A percentile compares a stretch with the other conserved stretches of the same genome.
These are phyloP conservation scores for Daldinia sp. DNA, from an alignment of 2,329 filamentous ascomycete species.

Conservation along the genomic window DNA sequence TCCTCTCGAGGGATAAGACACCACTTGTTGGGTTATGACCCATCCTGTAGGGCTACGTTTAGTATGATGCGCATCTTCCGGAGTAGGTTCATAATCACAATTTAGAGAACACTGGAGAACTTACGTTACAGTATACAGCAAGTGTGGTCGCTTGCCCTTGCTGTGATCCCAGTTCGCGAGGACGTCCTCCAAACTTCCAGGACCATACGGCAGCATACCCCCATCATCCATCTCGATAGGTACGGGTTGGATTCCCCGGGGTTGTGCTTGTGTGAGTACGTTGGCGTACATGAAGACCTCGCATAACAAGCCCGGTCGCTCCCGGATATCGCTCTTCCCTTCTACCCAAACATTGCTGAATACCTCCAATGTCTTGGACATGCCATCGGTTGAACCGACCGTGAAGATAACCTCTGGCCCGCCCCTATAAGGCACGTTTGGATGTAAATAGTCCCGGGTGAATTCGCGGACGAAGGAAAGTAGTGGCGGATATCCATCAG, in stretches of 20 bases:
- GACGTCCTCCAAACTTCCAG: conserved; percentile 80
- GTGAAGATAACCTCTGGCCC: conserved; percentile 84
- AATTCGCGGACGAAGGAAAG: conserved; percentile 84
- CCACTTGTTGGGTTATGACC: conserved; percentile 91
- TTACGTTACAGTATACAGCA: conserved; percentile 92
- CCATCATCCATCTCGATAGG: conserved; percentile 81
- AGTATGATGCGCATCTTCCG: conserved; percentile 23
- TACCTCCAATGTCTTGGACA: conserved; percentile 80
- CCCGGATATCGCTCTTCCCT: conserved; percentile 72
- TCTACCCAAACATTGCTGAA: conserved; percentile 82
- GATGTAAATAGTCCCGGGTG: conserved; percentile 79
- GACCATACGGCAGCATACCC: conserved; percentile 81
- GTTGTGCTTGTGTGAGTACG: conserved; percentile 74
- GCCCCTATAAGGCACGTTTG: conserved; percentile 80
- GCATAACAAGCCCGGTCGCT: conserved; percentile 81
- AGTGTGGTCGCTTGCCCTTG: conserved; percentile 80
- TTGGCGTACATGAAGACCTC: conserved; percentile 88
- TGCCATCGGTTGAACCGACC: conserved; percentile 87
- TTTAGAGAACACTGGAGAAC: conserved; percentile 52
- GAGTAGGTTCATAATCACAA: not conserved
- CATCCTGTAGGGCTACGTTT: conserved; percentile 63
- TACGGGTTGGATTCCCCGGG: conserved; percentile 78
- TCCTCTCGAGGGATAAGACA: conserved; percentile 77
- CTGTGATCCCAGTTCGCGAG: conserved; percentile 83
- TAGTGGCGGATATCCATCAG: conserved; percentile 83